Evolutionary conservation across 345 rosid genomes (phyloP).

Genomic region (Hypericum androsaemum): DNA sequence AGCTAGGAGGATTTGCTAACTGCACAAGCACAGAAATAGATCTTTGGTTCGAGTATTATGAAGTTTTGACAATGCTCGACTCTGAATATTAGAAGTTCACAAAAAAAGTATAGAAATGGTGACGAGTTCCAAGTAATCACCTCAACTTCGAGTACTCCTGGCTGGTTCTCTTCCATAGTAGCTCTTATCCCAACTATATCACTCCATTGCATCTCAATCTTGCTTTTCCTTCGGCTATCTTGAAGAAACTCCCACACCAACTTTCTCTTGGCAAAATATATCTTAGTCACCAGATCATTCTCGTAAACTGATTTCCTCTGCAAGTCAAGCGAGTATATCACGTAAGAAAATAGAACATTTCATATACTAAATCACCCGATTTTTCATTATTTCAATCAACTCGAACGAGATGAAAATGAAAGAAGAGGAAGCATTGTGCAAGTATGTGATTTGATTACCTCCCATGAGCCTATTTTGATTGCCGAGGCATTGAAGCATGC

Average conservation of each 20-base stretch:
- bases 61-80: too few relatives aligned
- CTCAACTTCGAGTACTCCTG: slow-evolving; percentile 26
- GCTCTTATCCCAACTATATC: slow-evolving; percentile 24
- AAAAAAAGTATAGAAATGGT: too few relatives aligned
- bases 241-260: slow-evolving; percentile 57
- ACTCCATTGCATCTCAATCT: slow-evolving; percentile 32
- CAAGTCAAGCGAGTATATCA: neutral
- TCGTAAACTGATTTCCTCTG: slow-evolving; percentile 30
- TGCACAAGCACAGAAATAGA: too few relatives aligned
- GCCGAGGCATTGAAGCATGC: too few relatives aligned
- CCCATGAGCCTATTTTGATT: too few relatives aligned
- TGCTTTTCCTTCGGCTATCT: slow-evolving; percentile 23
- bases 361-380: too few relatives aligned
- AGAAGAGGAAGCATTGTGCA: too few relatives aligned
- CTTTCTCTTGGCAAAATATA: slow-evolving; percentile 44
- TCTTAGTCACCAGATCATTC: slow-evolving; percentile 47
- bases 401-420: neutral
- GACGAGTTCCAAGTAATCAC: too few relatives aligned
- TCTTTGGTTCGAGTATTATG: too few relatives aligned
- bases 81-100: too few relatives aligned
- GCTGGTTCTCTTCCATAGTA: slow-evolving; percentile 13
- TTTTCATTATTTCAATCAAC: neutral
- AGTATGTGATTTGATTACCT: neutral
- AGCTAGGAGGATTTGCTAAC: slow-evolving; percentile 30
- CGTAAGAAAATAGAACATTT: too few relatives aligned